A percentile compares a stretch with the other conserved stretches of the same genome.
phyloP scores from a whole-genome alignment of 495 filamentous ascomycete genomes.

The Pseudotulostoma volvatum region DNA sequence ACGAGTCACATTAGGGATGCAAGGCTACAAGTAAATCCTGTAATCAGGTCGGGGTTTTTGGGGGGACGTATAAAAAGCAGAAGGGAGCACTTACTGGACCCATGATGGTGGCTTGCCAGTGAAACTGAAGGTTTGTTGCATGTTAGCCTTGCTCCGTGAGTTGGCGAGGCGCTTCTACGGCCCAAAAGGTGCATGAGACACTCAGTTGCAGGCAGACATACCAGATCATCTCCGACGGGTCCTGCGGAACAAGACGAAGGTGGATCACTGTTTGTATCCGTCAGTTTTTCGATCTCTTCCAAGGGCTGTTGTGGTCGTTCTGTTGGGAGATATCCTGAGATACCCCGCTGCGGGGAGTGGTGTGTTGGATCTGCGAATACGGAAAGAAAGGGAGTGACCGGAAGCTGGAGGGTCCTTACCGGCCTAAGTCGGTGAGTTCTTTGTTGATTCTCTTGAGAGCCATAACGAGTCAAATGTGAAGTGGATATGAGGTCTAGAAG shows the following conservation, averaged over 20 bases:
- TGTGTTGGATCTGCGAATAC: conserved; percentile 5
- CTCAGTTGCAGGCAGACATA: conserved; percentile 25
- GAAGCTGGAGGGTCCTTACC: too few relatives aligned
- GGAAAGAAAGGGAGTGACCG: conserved; percentile 1
- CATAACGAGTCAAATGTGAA: conserved; percentile 40
- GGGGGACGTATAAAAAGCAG: too few relatives aligned
- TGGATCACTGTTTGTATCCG: conserved; percentile 57
- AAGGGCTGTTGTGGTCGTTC: background rate
- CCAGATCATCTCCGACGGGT: conserved; percentile 91
- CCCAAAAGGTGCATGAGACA: background rate
- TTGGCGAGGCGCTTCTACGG: background rate
- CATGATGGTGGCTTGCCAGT: conserved; percentile 99
- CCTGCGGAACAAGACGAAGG: conserved; percentile 97
- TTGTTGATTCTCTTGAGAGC: conserved; percentile 99
- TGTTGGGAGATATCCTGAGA: conserved; percentile 4
- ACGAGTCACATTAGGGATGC: too few relatives aligned
- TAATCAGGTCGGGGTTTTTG: too few relatives aligned
- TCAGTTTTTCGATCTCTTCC: conserved; percentile 3
- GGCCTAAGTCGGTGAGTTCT: conserved; percentile 97
- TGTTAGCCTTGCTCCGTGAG: too few relatives aligned
- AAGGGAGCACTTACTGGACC: conserved; percentile 64
- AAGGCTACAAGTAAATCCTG: too few relatives aligned
- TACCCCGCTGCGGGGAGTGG: conserved; percentile 14
- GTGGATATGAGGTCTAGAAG: background rate
- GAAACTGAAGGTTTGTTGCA: conserved; percentile 83